Percentiles rank a stretch among this genome's conserved stretches.
Conservation (phyloP, 2,329 filamentous ascomycete species). For the Penicillium sp. region DNA sequence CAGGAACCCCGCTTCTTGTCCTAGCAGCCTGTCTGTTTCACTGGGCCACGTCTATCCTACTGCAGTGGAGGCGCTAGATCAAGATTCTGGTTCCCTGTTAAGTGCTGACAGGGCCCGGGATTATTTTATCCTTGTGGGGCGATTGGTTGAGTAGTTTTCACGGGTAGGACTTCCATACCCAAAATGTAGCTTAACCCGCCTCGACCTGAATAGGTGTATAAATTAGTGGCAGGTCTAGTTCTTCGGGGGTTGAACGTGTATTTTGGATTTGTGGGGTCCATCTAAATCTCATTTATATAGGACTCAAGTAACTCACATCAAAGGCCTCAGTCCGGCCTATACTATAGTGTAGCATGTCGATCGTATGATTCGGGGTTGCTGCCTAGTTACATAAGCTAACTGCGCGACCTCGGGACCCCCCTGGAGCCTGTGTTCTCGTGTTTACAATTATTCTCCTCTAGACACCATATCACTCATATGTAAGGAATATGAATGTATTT, state of each 20-base stretch:
- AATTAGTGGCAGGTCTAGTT: background rate
- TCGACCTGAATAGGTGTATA: background rate
- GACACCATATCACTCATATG: background rate
- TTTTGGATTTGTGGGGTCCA: background rate
- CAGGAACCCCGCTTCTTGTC: constrained; percentile 7
- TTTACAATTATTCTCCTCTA: background rate
- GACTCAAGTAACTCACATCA: background rate
- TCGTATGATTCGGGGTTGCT: background rate
- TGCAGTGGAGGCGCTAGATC: constrained; percentile 11
- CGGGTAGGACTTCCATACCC: background rate
- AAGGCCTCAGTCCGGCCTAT: background rate
- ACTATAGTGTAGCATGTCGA: background rate
- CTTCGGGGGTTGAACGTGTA: background rate
- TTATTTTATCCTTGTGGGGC: constrained; percentile 3
- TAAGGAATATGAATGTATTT: background rate
- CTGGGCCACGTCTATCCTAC: constrained; percentile 10
- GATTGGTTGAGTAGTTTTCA: background rate
- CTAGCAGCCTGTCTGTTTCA: constrained; percentile 9
- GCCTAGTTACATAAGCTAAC: background rate
- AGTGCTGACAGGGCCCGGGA: constrained; percentile 20
- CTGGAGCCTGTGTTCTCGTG: background rate
- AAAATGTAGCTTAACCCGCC: background rate
- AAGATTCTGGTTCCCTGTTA: constrained; percentile 15
- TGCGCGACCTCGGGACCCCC: too few species aligned
- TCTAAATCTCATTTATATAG: background rate